Conservation (phyloP, 2,329 filamentous ascomycete genomes). For the Emmonsia crescens region DNA sequence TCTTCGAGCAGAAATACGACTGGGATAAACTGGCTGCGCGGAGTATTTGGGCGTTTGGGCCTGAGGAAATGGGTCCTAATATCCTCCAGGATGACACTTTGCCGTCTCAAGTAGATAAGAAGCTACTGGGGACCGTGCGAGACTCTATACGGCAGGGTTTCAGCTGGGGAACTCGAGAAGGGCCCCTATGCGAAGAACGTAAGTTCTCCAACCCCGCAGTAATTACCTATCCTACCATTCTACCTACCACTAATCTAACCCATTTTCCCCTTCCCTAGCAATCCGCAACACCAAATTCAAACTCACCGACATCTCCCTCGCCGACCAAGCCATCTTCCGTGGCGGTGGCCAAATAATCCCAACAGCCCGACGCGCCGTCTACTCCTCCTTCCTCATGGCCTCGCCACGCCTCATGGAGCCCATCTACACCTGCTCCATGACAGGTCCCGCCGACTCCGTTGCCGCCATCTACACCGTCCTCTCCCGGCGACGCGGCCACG, state of each 20-base stretch:
- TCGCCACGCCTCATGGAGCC: constrained; percentile 95
- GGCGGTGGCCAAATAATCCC: constrained; percentile 97
- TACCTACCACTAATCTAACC: constrained; percentile 7
- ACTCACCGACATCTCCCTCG: constrained; percentile 79
- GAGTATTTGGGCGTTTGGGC: constrained; percentile 97
- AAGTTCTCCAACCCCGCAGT: constrained; percentile 34
- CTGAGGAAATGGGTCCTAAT: constrained; percentile 88
- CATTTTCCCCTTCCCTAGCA: constrained; percentile 39
- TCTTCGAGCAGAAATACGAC: constrained; percentile 93
- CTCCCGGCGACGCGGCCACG: constrained; percentile 77
- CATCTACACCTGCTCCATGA: constrained; percentile 85
- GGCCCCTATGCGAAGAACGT: constrained; percentile 95
- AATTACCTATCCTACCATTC: constrained; percentile 7
- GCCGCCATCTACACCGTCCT: constrained; percentile 86
- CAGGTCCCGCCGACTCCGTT: constrained; percentile 79
- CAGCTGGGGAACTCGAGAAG: constrained; percentile 90
- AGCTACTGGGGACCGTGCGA: constrained; percentile 71
- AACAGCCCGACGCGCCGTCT: constrained; percentile 82
- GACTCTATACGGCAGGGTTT: constrained; percentile 95
- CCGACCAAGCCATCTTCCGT: constrained; percentile 82
- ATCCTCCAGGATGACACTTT: constrained; percentile 95
- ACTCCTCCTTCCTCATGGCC: constrained; percentile 94
- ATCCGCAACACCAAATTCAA: constrained; percentile 98
- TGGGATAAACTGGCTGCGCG: constrained; percentile 91
- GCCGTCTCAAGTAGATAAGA: constrained; percentile 89